Evolutionary conservation across 2,329 filamentous ascomycete genomes (phyloP).

Genomic region (Corinectria fuckeliana): DNA sequence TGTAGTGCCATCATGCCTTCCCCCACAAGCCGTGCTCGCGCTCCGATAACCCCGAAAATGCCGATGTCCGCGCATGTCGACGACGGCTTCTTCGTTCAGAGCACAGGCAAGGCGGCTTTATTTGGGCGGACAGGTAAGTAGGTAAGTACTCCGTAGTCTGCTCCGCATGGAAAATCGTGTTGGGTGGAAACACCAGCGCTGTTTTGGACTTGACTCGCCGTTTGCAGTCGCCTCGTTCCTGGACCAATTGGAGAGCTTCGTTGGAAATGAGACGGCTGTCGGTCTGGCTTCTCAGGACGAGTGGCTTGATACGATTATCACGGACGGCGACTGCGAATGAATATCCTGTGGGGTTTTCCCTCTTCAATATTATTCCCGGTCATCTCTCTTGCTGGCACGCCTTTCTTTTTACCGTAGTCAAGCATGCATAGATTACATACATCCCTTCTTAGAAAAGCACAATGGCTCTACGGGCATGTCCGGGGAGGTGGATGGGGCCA

Average conservation of each 20-base stretch:
- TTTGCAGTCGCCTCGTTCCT: slow-evolving; percentile 12
- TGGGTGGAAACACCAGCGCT: background rate
- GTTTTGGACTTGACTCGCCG: slow-evolving; percentile 11
- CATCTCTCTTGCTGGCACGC: background rate
- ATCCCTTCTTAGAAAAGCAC: too few species aligned
- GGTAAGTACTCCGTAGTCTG: background rate
- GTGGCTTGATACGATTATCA: slow-evolving; percentile 6
- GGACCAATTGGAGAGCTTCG: slow-evolving; percentile 1
- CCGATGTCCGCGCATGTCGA: background rate
- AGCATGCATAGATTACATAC: too few species aligned
- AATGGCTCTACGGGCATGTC: background rate
- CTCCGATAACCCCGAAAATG: background rate
- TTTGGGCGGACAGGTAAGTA: too few species aligned
- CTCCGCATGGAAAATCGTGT: background rate
- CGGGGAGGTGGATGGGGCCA: background rate
- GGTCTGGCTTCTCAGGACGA: background rate
- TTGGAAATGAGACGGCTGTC: background rate
- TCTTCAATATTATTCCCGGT: background rate
- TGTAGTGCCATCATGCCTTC: background rate
- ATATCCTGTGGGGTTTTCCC: background rate
- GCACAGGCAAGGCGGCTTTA: background rate
- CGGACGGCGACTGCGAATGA: background rate
- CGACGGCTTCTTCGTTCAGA: slow-evolving; percentile 1
- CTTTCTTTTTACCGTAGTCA: background rate
- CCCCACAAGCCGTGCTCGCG: background rate